Evolutionary conservation across 176 grass and related monocot species (phyloP).

Genomic region (Ampelocalamus luodianensis): DNA sequence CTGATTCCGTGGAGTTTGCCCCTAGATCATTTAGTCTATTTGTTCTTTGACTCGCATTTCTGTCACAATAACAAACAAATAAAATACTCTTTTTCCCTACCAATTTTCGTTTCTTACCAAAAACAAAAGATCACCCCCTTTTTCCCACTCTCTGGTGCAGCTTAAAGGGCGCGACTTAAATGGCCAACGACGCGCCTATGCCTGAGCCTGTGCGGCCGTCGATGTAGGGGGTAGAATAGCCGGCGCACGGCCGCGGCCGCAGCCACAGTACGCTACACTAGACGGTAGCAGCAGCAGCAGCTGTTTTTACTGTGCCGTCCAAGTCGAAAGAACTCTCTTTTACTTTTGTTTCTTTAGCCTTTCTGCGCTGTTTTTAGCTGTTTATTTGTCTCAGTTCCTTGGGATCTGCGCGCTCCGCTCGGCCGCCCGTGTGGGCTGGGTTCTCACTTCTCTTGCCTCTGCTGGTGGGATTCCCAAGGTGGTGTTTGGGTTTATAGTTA

Average conservation of each 20-base stretch:
- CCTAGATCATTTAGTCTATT: background rate
- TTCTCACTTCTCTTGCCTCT: slow-evolving; percentile 22
- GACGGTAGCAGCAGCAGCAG: background rate
- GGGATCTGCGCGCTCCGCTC: slow-evolving; percentile 40
- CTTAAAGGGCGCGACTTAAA: slow-evolving; percentile 44
- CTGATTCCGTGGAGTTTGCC: background rate
- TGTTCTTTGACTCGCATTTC: slow-evolving; percentile 2
- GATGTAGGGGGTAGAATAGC: slow-evolving; percentile 37
- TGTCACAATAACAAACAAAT: background rate
- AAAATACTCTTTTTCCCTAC: background rate
- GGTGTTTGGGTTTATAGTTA: slow-evolving; percentile 7
- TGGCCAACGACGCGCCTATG: slow-evolving; percentile 32
- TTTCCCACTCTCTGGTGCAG: background rate
- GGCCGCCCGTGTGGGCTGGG: slow-evolving; percentile 20
- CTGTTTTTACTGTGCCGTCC: slow-evolving; percentile 34
- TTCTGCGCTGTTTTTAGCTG: slow-evolving; percentile 43
- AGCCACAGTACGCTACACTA: slow-evolving; percentile 6
- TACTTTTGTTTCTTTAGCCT: slow-evolving; percentile 43
- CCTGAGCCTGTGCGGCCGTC: slow-evolving; percentile 20
- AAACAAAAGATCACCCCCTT: background rate
- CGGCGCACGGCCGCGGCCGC: slow-evolving; percentile 4
- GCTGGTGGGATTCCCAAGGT: slow-evolving; percentile 23
- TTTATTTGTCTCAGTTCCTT: slow-evolving; percentile 22
- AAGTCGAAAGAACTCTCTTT: background rate
- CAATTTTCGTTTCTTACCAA: slow-evolving; percentile 15